These are phyloP conservation scores for Ambrosia trifida DNA, from an alignment of 129 eudicot genomes.

Conservation along the genomic window DNA sequence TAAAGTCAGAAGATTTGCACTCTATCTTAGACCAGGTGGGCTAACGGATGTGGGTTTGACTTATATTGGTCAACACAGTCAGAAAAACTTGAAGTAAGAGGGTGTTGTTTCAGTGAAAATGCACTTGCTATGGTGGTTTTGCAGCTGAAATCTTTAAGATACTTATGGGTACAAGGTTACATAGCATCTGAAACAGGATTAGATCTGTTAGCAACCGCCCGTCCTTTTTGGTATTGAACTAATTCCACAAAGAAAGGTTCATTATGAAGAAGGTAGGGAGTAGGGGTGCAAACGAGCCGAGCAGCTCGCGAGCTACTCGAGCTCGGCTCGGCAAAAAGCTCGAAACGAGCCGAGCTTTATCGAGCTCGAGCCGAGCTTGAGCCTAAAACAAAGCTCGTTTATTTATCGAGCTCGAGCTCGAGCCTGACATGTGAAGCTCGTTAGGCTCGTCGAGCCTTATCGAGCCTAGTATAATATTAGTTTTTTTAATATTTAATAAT, in stretches of 20 bases:
- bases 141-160: constrained; percentile 65
- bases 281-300: too few species aligned
- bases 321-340: too few species aligned
- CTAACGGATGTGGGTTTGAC: constrained; percentile 72
- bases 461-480: too few species aligned
- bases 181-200: constrained; percentile 46
- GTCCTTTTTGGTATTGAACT: constrained; percentile 91
- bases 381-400: too few species aligned
- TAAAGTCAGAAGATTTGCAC: constrained; percentile 63
- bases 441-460: too few species aligned
- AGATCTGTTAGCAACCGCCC: constrained; percentile 70
- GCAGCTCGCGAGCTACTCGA: too few species aligned
- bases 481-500: too few species aligned
- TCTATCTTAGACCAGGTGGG: constrained; percentile 78
- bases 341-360: too few species aligned
- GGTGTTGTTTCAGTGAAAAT: constrained; percentile 69
- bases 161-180: constrained; percentile 93
- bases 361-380: too few species aligned
- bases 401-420: too few species aligned
- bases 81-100: constrained; percentile 77
- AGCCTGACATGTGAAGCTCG: too few species aligned
- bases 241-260: constrained; percentile 67
- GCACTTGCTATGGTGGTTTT: constrained; percentile 67
- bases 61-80: constrained; percentile 67
- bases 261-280: constrained; percentile 40